Conservation (phyloP, 169 alveolate species). For the Babesia ovata region DNA sequence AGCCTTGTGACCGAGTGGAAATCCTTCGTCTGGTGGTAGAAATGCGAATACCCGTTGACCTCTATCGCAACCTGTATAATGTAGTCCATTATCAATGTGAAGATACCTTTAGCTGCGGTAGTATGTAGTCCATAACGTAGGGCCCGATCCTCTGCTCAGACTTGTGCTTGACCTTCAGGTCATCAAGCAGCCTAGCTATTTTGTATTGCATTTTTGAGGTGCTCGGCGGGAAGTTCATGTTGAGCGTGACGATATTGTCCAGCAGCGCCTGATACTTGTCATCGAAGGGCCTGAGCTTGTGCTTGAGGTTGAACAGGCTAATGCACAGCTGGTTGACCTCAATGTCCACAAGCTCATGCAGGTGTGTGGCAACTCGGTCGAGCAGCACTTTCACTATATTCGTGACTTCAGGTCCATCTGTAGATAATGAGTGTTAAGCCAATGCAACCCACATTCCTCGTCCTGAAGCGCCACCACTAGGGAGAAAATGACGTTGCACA, state of each 20-base stretch:
- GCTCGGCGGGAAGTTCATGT: constrained; percentile 52
- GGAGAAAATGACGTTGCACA: constrained; percentile 58
- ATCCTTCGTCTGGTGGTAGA: constrained; percentile 57
- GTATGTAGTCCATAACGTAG: constrained; percentile 62
- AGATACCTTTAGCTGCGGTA: constrained; percentile 58
- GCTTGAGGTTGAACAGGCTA: constrained; percentile 29
- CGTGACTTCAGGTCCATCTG: constrained; percentile 19
- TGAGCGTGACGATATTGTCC: constrained; percentile 30
- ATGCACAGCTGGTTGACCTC: constrained; percentile 67
- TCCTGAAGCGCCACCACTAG: constrained; percentile 53
- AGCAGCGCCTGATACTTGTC: constrained; percentile 28
- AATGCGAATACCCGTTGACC: constrained; percentile 68
- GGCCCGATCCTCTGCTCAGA: constrained; percentile 60
- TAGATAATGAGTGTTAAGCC: not conserved
- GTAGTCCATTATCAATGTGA: not conserved
- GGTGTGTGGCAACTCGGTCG: constrained; percentile 26
- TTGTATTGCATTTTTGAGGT: constrained; percentile 69
- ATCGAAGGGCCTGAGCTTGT: constrained; percentile 34
- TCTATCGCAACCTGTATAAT: constrained; percentile 58
- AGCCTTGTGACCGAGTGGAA: constrained; percentile 47
- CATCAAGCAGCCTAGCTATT: constrained; percentile 40
- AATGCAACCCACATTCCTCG: constrained; percentile 28
- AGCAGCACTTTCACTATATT: constrained; percentile 34
- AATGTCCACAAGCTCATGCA: constrained; percentile 42
- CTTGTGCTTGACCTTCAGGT: constrained; percentile 35